Evolutionary conservation across 140 eudicot species (phyloP), one percentile per base, ranked within the genome.

Genomic region (Oenanthe javanica): DNA sequence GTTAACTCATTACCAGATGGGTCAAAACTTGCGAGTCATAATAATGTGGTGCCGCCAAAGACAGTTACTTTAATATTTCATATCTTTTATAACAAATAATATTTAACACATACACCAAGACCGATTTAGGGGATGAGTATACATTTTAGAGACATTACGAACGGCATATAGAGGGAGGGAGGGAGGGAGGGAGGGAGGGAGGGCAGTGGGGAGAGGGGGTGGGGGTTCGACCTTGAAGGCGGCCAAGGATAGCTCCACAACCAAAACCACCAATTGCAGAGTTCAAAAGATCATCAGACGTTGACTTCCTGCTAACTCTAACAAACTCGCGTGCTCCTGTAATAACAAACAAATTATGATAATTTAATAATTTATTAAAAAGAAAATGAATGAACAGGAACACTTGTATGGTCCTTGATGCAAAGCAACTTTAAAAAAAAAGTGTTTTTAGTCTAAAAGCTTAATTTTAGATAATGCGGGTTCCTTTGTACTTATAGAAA

Each of bases 311-410:
- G 80, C 87, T 91, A 59, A 87, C 86, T 90, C 92, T 92, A 67
- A 90, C 91, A 71, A 94, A 85, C 82, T 94, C 97, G 52, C 98
- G 93, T 40, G 96, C 97, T 84, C 98, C 98, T 94, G 91, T 75
- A 76, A 84, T 40, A 14, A 72, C 83, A 82, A 40, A 82, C 47
- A 23, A 52, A 75, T 70, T 14, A 63, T 64, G 45, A 80, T 74
- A 64, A 48, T 63, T 42, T 63, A 63, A 59, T 36, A 36, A 36
- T 36, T 31, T 36, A 36, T 36, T 36, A 9, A 43, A 46, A 46
- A 40, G 18, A 0, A 40, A 45, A 11, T 19, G 11, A 43, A 46
- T 15, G 61, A 54, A 54, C 61, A 16, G 61, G n/a, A 46, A 42
- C 76, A 42, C 18, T 36, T 18, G 51, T 7, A 43, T 72, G 54